Conservation (phyloP, 768 basidiomycete genomes). For the Phanerodontia chrysosporium region DNA sequence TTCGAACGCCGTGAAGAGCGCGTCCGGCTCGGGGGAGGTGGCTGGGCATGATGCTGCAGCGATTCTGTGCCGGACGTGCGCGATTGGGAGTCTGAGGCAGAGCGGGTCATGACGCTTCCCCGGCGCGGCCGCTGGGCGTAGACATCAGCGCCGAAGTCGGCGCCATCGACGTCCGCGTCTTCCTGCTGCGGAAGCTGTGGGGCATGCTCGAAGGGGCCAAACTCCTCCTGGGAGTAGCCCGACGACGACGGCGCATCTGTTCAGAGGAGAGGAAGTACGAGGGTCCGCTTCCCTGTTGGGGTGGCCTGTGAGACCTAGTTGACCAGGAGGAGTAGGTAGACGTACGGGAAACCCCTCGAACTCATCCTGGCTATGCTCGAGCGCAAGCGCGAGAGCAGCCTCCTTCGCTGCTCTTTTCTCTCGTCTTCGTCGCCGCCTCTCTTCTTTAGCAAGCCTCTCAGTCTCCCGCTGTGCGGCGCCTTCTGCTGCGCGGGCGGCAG, state of each 20-base stretch:
- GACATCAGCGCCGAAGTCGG: conserved; percentile 56
- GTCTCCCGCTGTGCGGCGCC: conserved; percentile 34
- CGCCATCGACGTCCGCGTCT: conserved; percentile 44
- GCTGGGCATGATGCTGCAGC: conserved; percentile 22
- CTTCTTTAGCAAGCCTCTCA: conserved; percentile 41
- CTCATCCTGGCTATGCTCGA: conserved; percentile 30
- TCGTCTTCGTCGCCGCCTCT: conserved; percentile 40
- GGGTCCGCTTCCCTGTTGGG: conserved; percentile 23
- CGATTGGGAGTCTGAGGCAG: conserved; percentile 58
- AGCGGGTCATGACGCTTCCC: conserved; percentile 26
- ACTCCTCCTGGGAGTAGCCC: conserved; percentile 21
- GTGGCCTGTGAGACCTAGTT: neutral
- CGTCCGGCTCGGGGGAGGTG: conserved; percentile 7
- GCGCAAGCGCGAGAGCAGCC: conserved; percentile 35
- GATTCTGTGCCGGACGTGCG: conserved; percentile 45
- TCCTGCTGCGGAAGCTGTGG: conserved; percentile 32
- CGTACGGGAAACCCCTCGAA: conserved; percentile 72
- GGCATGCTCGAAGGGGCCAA: conserved; percentile 25
- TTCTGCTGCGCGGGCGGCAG: conserved; percentile 36
- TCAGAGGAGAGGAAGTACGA: conserved; percentile 12
- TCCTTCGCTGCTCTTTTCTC: conserved; percentile 44
- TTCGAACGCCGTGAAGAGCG: conserved; percentile 20
- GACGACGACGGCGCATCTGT: conserved; percentile 17
- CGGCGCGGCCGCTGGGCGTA: conserved; percentile 38
- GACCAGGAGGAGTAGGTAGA: neutral